A percentile compares a stretch with the other conserved stretches of the same genome.
These are phyloP conservation scores for Candida alai DNA, from an alignment of 805 yeast species.

Conservation along the genomic window DNA sequence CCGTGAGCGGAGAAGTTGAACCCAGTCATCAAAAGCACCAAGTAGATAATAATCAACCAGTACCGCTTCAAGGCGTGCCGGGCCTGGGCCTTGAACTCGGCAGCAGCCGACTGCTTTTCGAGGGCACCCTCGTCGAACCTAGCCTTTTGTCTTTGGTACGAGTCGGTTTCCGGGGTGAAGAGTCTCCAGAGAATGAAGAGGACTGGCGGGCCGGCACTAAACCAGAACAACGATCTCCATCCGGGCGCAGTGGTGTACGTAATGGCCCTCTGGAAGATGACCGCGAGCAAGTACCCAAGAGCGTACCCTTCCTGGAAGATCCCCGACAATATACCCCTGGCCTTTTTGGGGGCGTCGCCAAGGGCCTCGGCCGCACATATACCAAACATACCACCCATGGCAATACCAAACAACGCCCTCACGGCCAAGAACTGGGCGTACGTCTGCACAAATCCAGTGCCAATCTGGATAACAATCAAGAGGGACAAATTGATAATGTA, in stretches of 20 bases:
- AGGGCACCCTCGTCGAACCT: constrained; percentile 10
- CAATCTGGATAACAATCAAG: constrained; percentile 56
- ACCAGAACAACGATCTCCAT: constrained; percentile 76
- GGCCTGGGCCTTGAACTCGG: constrained; percentile 11
- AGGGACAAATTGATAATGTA: constrained; percentile 46
- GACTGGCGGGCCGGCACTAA: constrained; percentile 64
- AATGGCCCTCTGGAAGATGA: constrained; percentile 62
- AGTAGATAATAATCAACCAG: constrained; percentile 32
- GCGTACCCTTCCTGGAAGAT: constrained; percentile 56
- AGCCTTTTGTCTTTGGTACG: constrained; percentile 29
- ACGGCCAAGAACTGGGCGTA: constrained; percentile 56
- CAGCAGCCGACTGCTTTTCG: constrained; percentile 10
- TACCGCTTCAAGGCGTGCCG: constrained; percentile 16
- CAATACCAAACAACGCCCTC: constrained; percentile 62
- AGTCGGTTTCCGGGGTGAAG: constrained; percentile 57
- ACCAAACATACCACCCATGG: constrained; percentile 72
- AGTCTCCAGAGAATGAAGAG: constrained; percentile 56
- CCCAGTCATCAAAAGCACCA: constrained; percentile 52
- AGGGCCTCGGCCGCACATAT: constrained; percentile 63
- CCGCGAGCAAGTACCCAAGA: constrained; percentile 63
- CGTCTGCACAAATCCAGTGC: constrained; percentile 61
- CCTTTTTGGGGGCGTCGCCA: constrained; percentile 56
- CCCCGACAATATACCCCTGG: constrained; percentile 63
- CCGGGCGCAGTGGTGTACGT: constrained; percentile 39
- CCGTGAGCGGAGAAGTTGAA: constrained; percentile 74